Conservation (phyloP, 2,329 filamentous ascomycete genomes). For the Penicillium hordei region DNA sequence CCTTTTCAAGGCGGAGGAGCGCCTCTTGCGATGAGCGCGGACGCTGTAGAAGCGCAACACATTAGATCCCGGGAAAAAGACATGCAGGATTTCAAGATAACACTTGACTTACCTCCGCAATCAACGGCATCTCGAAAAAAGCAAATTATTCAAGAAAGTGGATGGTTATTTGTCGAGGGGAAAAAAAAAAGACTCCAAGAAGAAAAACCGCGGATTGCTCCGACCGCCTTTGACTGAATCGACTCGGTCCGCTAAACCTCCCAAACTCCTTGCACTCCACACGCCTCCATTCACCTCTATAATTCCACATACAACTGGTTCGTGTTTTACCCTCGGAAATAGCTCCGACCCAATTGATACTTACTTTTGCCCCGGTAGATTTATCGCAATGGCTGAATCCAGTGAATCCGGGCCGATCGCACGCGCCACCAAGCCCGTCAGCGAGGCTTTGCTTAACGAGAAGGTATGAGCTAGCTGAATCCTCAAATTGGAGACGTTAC, state of each 20-base stretch:
- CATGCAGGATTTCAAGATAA: neutral
- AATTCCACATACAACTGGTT: conserved; percentile 18
- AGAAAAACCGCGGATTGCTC: conserved; percentile 37
- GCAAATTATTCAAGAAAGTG: conserved; percentile 14
- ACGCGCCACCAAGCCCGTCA: conserved; percentile 75
- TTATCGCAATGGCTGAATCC: conserved; percentile 56
- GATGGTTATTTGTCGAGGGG: conserved; percentile 11
- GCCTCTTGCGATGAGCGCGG: conserved; percentile 45
- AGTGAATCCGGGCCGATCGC: conserved; percentile 58
- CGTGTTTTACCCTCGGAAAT: neutral
- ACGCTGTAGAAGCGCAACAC: conserved; percentile 29
- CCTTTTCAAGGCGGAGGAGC: conserved; percentile 47
- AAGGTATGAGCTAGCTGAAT: conserved; percentile 65
- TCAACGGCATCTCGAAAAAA: conserved; percentile 36
- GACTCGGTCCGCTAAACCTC: conserved; percentile 24
- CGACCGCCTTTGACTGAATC: conserved; percentile 40
- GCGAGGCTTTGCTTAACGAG: conserved; percentile 96
- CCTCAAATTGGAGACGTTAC: neutral
- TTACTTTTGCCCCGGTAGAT: conserved; percentile 23
- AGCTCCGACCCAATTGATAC: neutral
- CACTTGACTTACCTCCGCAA: conserved; percentile 36
- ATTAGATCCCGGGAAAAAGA: conserved; percentile 12
- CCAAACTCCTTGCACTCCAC: conserved; percentile 27
- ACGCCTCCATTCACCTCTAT: conserved; percentile 20
- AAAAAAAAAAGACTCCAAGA: conserved; percentile 21